Evolutionary conservation across 768 basidiomycete genomes (phyloP).

Genomic region (Amanita rimosa): DNA sequence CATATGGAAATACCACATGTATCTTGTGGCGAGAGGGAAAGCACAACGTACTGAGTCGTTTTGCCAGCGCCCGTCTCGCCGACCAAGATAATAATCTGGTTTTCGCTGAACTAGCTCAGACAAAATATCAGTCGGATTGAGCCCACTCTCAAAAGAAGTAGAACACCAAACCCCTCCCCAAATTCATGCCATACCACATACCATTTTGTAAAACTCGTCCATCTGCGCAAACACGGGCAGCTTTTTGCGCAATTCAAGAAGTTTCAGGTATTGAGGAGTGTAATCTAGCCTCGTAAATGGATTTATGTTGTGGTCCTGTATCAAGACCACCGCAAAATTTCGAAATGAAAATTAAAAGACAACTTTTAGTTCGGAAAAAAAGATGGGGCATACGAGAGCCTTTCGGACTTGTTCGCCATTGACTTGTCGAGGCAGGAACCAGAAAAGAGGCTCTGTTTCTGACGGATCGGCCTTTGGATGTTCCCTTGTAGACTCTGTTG

Average conservation of each 20-base stretch:
- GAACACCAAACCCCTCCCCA: constrained; percentile 33
- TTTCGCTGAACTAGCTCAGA: constrained; percentile 46
- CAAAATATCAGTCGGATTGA: background rate
- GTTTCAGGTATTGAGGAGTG: constrained; percentile 73
- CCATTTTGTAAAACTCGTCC: constrained; percentile 86
- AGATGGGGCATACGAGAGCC: constrained; percentile 53
- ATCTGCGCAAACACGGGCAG: constrained; percentile 89
- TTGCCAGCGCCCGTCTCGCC: constrained; percentile 95
- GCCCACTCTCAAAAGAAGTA: constrained; percentile 23
- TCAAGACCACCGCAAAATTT: too few relatives aligned
- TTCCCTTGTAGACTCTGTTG: too few relatives aligned
- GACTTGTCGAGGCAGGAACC: constrained; percentile 63
- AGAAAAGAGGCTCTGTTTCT: constrained; percentile 52
- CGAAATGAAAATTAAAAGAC: too few relatives aligned
- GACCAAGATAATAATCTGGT: constrained; percentile 85
- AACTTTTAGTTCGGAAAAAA: too few relatives aligned
- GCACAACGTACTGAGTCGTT: constrained; percentile 72
- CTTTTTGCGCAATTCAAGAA: constrained; percentile 74
- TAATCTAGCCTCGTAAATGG: constrained; percentile 81
- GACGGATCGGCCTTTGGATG: background rate
- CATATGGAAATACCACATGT: background rate
- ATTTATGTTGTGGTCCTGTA: constrained; percentile 69
- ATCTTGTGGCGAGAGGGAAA: background rate
- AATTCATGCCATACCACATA: constrained; percentile 31
- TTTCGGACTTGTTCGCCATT: constrained; percentile 51